These are phyloP conservation scores for Pezicula rhizophila DNA, from an alignment of 2,329 filamentous ascomycete genomes.

Conservation along the genomic window DNA sequence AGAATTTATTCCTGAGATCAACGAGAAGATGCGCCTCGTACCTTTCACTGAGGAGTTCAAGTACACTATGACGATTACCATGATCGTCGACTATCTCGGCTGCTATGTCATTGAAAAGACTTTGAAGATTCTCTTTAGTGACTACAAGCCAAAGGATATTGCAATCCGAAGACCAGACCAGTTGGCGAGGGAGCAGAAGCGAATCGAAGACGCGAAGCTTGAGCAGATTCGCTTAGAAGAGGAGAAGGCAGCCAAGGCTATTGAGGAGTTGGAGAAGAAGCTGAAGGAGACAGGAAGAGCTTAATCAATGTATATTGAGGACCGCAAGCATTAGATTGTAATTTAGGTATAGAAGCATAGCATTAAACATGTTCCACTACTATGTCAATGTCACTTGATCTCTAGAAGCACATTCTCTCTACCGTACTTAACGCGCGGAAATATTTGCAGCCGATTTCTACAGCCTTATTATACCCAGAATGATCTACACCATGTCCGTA, in stretches of 20 bases:
- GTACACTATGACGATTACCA: slow-evolving; percentile 71
- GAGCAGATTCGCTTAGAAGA: slow-evolving; percentile 43
- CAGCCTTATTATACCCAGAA: too few species aligned
- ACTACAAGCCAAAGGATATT: slow-evolving; percentile 91
- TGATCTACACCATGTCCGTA: too few species aligned
- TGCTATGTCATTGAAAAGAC: slow-evolving; percentile 85
- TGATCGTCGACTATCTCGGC: slow-evolving; percentile 80
- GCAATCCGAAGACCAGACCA: slow-evolving; percentile 82
- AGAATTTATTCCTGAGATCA: slow-evolving; percentile 92
- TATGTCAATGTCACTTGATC: too few species aligned
- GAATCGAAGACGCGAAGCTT: slow-evolving; percentile 54
- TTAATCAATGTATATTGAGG: slow-evolving; percentile 3
- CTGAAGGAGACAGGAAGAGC: slow-evolving; percentile 36
- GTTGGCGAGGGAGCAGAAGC: slow-evolving; percentile 64
- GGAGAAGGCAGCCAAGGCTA: slow-evolving; percentile 45
- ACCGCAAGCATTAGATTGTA: neutral
- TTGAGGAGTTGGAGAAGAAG: slow-evolving; percentile 52
- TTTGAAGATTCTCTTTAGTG: slow-evolving; percentile 80
- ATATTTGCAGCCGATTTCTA: too few species aligned
- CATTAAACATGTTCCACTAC: too few species aligned
- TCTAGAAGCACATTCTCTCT: too few species aligned
- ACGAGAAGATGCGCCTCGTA: slow-evolving; percentile 86
- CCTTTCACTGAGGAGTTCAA: slow-evolving; percentile 89
- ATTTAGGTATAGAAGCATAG: neutral
- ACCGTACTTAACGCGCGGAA: too few species aligned